These are phyloP conservation scores for Teunomyces gatunensis DNA, from an alignment of 805 yeast species.

Conservation along the genomic window DNA sequence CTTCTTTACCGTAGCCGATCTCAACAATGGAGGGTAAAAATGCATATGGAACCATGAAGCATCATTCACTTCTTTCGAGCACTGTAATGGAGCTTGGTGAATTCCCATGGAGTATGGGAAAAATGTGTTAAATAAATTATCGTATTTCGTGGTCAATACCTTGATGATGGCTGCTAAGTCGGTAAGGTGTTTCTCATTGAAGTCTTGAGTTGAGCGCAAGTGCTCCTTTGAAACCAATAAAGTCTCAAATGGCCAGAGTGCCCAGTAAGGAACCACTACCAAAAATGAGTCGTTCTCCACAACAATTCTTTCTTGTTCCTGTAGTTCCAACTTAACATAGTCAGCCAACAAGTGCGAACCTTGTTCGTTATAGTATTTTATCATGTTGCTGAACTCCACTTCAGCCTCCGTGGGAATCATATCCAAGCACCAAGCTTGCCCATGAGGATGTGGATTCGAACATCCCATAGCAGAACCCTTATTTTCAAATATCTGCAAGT, in stretches of 20 bases:
- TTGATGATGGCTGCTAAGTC: slow-evolving; percentile 59
- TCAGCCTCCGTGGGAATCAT: slow-evolving; percentile 65
- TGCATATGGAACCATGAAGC: slow-evolving; percentile 63
- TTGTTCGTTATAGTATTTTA: slow-evolving; percentile 40
- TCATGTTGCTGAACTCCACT: slow-evolving; percentile 53
- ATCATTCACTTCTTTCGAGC: slow-evolving; percentile 40
- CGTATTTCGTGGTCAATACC: slow-evolving; percentile 60
- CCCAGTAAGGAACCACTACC: slow-evolving; percentile 79
- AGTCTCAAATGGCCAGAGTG: slow-evolving; percentile 79
- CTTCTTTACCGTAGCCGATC: slow-evolving; percentile 73
- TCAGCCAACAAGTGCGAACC: slow-evolving; percentile 57
- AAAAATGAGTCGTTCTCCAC: slow-evolving; percentile 60
- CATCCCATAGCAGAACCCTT: slow-evolving; percentile 83
- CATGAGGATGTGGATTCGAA: slow-evolving; percentile 80
- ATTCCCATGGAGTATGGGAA: slow-evolving; percentile 84
- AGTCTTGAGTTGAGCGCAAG: slow-evolving; percentile 47
- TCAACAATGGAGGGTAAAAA: slow-evolving; percentile 73
- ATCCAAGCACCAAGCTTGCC: slow-evolving; percentile 76
- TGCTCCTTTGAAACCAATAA: slow-evolving; percentile 58
- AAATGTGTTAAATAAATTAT: slow-evolving; percentile 63
- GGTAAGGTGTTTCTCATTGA: slow-evolving; percentile 42
- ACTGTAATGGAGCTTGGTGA: slow-evolving; percentile 67
- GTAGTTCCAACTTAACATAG: slow-evolving; percentile 55
- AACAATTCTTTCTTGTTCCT: slow-evolving; percentile 51
- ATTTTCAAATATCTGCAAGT: slow-evolving; percentile 73